A percentile compares a stretch with the other conserved stretches of the same genome.
Conservation (phyloP, 2,329 filamentous ascomycete species). For the Chrysoporthe cubensis region DNA sequence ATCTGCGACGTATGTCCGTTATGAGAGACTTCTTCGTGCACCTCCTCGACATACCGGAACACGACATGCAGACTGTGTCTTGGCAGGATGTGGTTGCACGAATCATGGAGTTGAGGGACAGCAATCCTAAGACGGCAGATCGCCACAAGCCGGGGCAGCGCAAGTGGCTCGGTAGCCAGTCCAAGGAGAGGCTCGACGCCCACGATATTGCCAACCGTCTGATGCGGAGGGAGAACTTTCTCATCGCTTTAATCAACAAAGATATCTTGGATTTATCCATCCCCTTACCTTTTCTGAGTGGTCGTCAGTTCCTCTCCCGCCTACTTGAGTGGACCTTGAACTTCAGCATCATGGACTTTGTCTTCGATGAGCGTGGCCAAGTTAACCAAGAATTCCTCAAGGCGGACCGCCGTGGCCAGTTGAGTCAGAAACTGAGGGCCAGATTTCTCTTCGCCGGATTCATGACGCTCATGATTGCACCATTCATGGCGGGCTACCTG, state of each 20-base stretch:
- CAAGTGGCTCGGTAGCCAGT: constrained; percentile 75
- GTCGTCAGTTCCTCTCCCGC: constrained; percentile 82
- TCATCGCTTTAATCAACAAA: constrained; percentile 97
- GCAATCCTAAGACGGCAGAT: constrained; percentile 78
- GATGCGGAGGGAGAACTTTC: constrained; percentile 96
- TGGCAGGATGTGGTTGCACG: constrained; percentile 91
- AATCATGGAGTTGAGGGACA: constrained; percentile 80
- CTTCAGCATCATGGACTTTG: constrained; percentile 88
- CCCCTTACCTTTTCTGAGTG: constrained; percentile 80
- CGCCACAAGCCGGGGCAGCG: constrained; percentile 57
- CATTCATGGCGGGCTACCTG: constrained; percentile 85
- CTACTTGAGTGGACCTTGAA: constrained; percentile 92
- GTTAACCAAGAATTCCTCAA: constrained; percentile 85
- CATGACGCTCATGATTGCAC: constrained; percentile 84
- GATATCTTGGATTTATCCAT: constrained; percentile 87
- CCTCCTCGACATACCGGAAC: constrained; percentile 77
- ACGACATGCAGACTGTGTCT: constrained; percentile 91
- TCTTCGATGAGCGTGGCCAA: constrained; percentile 88
- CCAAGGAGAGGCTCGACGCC: constrained; percentile 91
- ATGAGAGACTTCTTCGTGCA: constrained; percentile 87
- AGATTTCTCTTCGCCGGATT: constrained; percentile 83
- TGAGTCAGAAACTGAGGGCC: constrained; percentile 77
- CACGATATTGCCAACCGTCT: constrained; percentile 96
- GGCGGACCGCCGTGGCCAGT: constrained; percentile 74
- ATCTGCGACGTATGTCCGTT: constrained; percentile 72